Evolutionary conservation across 495 filamentous ascomycete genomes (phyloP).

Genomic region (Neurospora sp.): DNA sequence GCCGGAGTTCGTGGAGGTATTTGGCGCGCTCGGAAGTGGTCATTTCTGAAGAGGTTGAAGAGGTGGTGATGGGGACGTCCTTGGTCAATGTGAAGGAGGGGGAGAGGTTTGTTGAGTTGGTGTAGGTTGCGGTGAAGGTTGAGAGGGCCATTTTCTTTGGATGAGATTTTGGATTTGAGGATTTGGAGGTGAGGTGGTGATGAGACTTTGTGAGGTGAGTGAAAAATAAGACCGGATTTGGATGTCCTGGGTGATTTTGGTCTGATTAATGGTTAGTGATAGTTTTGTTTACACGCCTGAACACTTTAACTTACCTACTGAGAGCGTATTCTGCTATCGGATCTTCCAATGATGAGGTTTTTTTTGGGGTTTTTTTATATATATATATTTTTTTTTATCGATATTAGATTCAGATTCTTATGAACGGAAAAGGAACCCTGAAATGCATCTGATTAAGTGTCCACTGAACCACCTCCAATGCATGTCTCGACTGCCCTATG

Average conservation of each 20-base stretch:
- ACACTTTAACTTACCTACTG: background rate
- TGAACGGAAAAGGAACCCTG: background rate
- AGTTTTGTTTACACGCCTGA: background rate
- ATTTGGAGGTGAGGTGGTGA: background rate
- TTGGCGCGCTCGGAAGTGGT: slow-evolving; percentile 36
- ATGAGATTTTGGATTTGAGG: background rate
- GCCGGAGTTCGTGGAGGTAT: slow-evolving; percentile 60
- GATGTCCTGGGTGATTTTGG: background rate
- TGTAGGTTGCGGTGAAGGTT: slow-evolving; percentile 43
- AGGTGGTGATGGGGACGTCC: slow-evolving; percentile 24
- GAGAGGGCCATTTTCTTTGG: slow-evolving; percentile 7
- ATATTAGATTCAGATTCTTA: background rate
- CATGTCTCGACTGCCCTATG: background rate
- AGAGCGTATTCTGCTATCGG: background rate
- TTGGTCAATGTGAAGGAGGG: slow-evolving; percentile 34
- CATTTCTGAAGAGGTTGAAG: slow-evolving; percentile 2
- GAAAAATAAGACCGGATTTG: background rate
- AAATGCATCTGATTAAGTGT: background rate
- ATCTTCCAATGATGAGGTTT: background rate
- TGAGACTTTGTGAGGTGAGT: background rate
- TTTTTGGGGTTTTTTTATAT: too few species aligned
- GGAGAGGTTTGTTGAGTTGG: slow-evolving; percentile 41
- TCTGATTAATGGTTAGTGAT: background rate
- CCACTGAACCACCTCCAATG: background rate
- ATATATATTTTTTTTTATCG: too few species aligned